Evolutionary conservation across 805 yeast genomes (phyloP).

Genomic region (Kodamaea neixiangensis): DNA sequence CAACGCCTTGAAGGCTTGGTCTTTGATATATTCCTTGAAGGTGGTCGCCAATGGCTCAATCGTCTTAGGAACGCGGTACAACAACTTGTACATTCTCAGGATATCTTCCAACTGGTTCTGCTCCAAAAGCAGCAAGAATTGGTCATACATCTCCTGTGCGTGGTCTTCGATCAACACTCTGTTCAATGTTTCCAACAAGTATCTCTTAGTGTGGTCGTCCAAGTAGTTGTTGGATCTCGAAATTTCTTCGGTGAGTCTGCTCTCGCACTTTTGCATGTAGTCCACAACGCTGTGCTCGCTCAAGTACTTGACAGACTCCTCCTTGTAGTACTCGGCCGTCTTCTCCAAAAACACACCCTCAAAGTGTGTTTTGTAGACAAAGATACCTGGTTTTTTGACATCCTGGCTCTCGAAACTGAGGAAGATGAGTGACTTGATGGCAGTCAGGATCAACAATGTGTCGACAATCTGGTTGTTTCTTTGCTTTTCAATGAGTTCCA

Average conservation of each 20-base stretch:
- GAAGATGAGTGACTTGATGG: conserved; percentile 83
- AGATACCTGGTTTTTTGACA: conserved; percentile 78
- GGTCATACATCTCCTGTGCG: conserved; percentile 71
- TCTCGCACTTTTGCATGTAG: conserved; percentile 84
- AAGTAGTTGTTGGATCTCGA: conserved; percentile 74
- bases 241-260: conserved; percentile 80
- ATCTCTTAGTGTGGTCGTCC: conserved; percentile 82
- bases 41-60: conserved; percentile 74
- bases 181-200: conserved; percentile 75
- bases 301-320: conserved; percentile 69
- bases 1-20: conserved; percentile 49
- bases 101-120: conserved; percentile 72
- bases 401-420: conserved; percentile 91
- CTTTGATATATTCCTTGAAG: conserved; percentile 71
- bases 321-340: conserved; percentile 64
- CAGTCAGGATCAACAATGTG: conserved; percentile 63
- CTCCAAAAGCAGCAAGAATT: conserved; percentile 73
- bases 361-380: conserved; percentile 78
- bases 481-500: conserved; percentile 74
- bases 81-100: conserved; percentile 70
- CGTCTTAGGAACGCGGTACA: conserved; percentile 77
- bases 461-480: conserved; percentile 77
- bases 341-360: conserved; percentile 75
- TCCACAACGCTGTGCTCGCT: conserved; percentile 81
- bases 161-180: conserved; percentile 76